Percentiles rank a stretch among this genome's conserved stretches.
These are phyloP conservation scores for Ceratopteris richardii DNA, from an alignment of 75 land plant species.

Conservation along the genomic window DNA sequence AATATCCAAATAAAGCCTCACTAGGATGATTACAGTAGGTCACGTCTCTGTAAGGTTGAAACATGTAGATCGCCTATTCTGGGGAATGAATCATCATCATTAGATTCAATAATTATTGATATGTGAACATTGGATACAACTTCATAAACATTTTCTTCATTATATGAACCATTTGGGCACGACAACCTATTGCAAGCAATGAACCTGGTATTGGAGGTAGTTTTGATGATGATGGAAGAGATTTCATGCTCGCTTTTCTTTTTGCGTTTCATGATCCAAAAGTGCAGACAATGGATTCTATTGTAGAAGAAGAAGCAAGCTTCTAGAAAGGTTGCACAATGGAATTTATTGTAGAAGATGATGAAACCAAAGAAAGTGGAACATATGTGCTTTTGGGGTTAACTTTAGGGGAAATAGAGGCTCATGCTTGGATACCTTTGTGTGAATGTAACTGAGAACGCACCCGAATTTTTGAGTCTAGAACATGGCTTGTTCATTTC, in stretches of 20 bases:
- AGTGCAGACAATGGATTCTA: no score
- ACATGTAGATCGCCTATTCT: conserved; percentile 49
- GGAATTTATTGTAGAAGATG: neutral
- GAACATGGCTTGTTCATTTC: conserved; percentile 43
- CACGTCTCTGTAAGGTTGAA: conserved; percentile 43
- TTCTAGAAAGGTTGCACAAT: neutral
- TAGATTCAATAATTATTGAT: neutral
- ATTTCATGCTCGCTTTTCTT: no score
- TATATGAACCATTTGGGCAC: no score
- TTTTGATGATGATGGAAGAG: no score
- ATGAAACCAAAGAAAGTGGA: neutral
- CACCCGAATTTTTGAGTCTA: no score
- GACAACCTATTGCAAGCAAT: no score
- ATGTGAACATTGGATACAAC: no score
- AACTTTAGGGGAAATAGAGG: neutral
- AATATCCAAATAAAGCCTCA: conserved; percentile 30
- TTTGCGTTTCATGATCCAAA: neutral
- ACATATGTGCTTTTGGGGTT: neutral
- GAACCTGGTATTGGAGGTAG: no score
- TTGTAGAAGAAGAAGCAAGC: neutral
- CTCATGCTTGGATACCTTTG: neutral
- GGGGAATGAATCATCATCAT: neutral
- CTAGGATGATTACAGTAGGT: conserved; percentile 56
- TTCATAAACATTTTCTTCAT: no score
- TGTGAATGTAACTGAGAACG: neutral